Base-by-base conservation (phyloP, 2,329 filamentous ascomycete species). In the Fusarium burgessii region DNA sequence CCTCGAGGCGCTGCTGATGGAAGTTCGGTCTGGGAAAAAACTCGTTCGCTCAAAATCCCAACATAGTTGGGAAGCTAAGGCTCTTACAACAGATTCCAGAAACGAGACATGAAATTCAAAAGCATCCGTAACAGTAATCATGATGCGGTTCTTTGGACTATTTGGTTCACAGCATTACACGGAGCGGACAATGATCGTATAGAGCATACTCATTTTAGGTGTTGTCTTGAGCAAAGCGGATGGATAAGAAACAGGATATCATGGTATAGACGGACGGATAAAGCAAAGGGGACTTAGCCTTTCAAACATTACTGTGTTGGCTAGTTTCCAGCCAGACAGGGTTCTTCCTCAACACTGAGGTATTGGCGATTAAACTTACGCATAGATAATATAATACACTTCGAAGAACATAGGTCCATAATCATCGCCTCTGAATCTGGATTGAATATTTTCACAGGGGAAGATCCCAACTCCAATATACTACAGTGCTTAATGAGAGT, bases 181-280 rank as follows among this genome's bases (percentile, higher is more conserved):
- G 60, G 64, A 47, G 43, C 52, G 61, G 59, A 52, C 25, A 68
- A 60, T 40, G 33, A 55, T 20, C 50, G 29, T 45, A n/a, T 42
- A 42, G 18, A 32, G 17, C 45, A 56, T 62, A 33, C 57, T n/a
- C 27, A 29, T 33, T 64, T 52, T 50, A 59, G 63, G 40, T 58
- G 45, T 45, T 46, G 45, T 35, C 32, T 59, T 38, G 43, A 59
- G 52, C 38, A 42, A 20, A 35, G 43, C 29, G 27, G 17, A 42
- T 14, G 20, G 20, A 20, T 36, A 32, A 27, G 25, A 45, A 40
- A 63, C 35, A 58, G 45, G 55, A 11, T 29, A 58, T 45, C 17
- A 63, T 23, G 42, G 43, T 49, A 50, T 62, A 56, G 62, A 68
- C 54, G 29, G 49, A n/a, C 18, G 41, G 50, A 20, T 36, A 36